Evolutionary conservation across 495 filamentous ascomycete species (phyloP).

Genomic region (Penicillium pulvis): DNA sequence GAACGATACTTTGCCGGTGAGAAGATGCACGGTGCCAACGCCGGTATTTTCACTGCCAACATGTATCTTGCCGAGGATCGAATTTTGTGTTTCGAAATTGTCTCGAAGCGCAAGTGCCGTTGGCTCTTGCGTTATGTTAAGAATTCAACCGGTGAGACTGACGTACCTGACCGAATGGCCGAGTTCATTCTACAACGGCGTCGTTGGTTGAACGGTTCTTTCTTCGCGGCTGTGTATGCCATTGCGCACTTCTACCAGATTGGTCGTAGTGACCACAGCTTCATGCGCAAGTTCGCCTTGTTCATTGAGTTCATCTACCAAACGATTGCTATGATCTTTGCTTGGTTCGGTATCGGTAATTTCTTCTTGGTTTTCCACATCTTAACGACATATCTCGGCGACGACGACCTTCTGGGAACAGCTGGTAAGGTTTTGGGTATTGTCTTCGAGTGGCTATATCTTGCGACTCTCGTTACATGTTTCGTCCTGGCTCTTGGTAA

Average conservation of each 20-base stretch:
- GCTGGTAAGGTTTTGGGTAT: constrained; percentile 79
- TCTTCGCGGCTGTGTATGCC: constrained; percentile 97
- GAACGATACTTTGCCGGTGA: constrained; percentile 98
- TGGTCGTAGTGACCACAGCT: constrained; percentile 86
- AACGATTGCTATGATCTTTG: constrained; percentile 94
- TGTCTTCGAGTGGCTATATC: constrained; percentile 95
- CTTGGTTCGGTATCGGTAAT: constrained; percentile 99
- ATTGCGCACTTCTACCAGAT: constrained; percentile 93
- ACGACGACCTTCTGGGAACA: constrained; percentile 64
- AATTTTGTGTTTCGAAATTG: constrained; percentile 98
- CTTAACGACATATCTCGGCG: constrained; percentile 80
- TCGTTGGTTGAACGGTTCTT: constrained; percentile 97
- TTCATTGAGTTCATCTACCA: constrained; percentile 92
- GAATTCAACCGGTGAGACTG: constrained; percentile 92
- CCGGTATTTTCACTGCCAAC: constrained; percentile 97
- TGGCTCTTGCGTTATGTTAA: constrained; percentile 99
- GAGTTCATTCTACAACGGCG: constrained; percentile 96
- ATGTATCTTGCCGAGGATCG: constrained; percentile 99
- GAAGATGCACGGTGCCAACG: constrained; percentile 94
- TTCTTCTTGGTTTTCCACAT: constrained; percentile 99
- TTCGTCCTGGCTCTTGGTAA: constrained; percentile 96
- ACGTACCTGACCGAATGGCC: constrained; percentile 93
- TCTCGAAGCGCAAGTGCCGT: constrained; percentile 92
- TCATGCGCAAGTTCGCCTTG: constrained; percentile 85
- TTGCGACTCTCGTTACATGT: constrained; percentile 87